Conservation (phyloP, 1,139 yeast species). For the Scheffersomyces parashehatae region DNA sequence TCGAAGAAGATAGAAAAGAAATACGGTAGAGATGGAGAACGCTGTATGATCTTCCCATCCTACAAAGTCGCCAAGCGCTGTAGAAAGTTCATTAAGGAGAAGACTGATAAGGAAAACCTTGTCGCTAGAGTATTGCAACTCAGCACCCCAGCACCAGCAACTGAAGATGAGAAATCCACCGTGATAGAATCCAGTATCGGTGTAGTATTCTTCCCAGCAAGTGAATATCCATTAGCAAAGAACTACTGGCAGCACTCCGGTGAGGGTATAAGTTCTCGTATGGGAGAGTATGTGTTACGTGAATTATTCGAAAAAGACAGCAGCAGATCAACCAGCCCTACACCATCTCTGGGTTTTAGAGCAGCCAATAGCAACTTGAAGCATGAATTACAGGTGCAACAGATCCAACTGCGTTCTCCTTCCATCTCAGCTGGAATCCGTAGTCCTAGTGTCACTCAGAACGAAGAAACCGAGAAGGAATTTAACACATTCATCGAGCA, state of each 20-base stretch:
- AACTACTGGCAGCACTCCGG: conserved; percentile 97
- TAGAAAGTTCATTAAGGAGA: conserved; percentile 64
- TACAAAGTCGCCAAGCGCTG: conserved; percentile 81
- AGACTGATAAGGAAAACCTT: conserved; percentile 26
- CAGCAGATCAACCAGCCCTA: neutral
- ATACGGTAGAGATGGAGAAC: conserved; percentile 78
- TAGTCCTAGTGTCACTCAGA: conserved; percentile 16
- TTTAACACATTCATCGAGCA: conserved; percentile 77
- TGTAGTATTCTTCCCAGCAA: conserved; percentile 69
- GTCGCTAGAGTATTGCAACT: conserved; percentile 73
- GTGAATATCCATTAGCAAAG: conserved; percentile 64
- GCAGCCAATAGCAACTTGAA: conserved; percentile 15
- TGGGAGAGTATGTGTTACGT: conserved; percentile 79
- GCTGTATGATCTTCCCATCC: conserved; percentile 74
- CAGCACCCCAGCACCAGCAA: conserved; percentile 68
- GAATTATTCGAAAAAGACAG: conserved; percentile 48
- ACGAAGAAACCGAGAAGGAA: conserved; percentile 49
- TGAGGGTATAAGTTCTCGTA: conserved; percentile 87
- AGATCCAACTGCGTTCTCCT: conserved; percentile 32
- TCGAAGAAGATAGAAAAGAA: conserved; percentile 49
- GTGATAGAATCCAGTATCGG: conserved; percentile 69
- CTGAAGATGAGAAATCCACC: conserved; percentile 57
- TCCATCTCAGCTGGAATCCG: conserved; percentile 26
- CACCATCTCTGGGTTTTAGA: neutral
- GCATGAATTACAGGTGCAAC: conserved; percentile 40